A percentile compares a stretch with the other conserved stretches of the same genome.
Conservation (phyloP, 2,329 filamentous ascomycete genomes). For the Alternaria triticimaculans region DNA sequence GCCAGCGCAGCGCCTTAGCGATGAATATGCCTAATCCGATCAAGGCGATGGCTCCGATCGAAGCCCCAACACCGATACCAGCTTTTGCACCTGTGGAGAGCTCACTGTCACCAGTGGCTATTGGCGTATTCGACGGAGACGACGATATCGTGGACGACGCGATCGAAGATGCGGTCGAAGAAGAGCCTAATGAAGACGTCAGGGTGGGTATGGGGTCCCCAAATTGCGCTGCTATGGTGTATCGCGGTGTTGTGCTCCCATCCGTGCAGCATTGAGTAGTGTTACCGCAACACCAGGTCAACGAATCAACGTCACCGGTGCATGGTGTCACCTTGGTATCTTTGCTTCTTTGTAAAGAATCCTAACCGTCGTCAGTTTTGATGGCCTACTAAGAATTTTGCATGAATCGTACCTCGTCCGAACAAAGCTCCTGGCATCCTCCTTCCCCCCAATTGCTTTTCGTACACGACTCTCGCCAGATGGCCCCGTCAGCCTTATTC, state of each 20-base stretch:
- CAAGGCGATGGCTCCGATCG: constrained; percentile 7
- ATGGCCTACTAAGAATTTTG: background rate
- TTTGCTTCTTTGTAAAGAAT: background rate
- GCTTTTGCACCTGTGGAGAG: constrained; percentile 1
- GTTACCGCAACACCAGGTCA: background rate
- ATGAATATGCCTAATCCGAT: constrained; percentile 10
- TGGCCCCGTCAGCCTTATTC: background rate
- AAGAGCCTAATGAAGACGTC: background rate
- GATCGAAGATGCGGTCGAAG: background rate
- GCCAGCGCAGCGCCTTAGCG: constrained; percentile 14
- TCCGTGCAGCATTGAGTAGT: constrained; percentile 2
- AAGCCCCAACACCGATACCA: constrained; percentile 5
- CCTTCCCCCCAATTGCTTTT: constrained; percentile 9
- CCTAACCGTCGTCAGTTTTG: background rate
- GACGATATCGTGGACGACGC: background rate
- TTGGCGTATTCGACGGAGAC: background rate
- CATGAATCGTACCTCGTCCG: constrained; percentile 8
- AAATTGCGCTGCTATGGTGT: constrained; percentile 12
- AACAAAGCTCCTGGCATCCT: constrained; percentile 17
- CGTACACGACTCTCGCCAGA: constrained; percentile 14
- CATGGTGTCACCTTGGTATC: background rate
- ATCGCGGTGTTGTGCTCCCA: background rate
- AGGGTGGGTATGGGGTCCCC: constrained; percentile 7
- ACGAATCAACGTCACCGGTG: background rate
- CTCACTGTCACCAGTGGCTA: background rate